phyloP scores from a whole-genome alignment of 805 yeast species.

The Lipomyces yamadae region DNA sequence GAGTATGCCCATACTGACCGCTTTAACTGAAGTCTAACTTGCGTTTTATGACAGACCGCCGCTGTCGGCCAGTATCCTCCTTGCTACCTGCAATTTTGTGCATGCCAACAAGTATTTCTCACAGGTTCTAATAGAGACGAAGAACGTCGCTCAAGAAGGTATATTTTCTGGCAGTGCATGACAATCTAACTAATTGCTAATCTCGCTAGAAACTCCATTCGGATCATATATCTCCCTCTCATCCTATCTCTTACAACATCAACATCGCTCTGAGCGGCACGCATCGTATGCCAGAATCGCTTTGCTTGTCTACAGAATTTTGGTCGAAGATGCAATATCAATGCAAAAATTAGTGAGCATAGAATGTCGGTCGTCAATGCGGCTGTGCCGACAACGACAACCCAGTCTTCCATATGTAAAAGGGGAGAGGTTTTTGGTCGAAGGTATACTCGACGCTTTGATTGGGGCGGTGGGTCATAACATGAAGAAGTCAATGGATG shows the following conservation, averaged over 20 bases:
- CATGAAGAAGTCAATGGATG: conserved; percentile 41
- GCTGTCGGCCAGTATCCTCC: conserved; percentile 29
- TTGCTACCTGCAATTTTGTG: conserved; percentile 46
- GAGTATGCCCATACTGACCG: neutral
- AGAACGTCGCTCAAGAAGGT: conserved; percentile 28
- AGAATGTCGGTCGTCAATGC: conserved; percentile 22
- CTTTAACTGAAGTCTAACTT: neutral
- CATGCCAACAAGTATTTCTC: conserved; percentile 47
- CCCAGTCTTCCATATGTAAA: conserved; percentile 41
- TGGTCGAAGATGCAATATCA: conserved; percentile 43
- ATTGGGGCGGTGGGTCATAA: conserved; percentile 45
- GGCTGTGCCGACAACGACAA: conserved; percentile 38
- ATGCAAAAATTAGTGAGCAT: conserved; percentile 14
- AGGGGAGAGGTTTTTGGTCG: conserved; percentile 41
- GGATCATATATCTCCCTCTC: conserved; percentile 43
- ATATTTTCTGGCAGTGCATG: neutral
- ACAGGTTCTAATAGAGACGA: conserved; percentile 40
- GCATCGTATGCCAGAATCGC: conserved; percentile 43
- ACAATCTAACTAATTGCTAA: conserved; percentile 1
- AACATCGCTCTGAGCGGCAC: conserved; percentile 39
- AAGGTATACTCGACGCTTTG: conserved; percentile 46
- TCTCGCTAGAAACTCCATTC: conserved; percentile 38
- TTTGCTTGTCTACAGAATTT: conserved; percentile 42
- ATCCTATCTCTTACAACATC: conserved; percentile 44
- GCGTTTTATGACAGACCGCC: conserved; percentile 17